A percentile compares a stretch with the other conserved stretches of the same genome.
Evolutionary conservation across 352 stramenopile genomes (phyloP).

Genomic region (Phytophthora quininea): DNA sequence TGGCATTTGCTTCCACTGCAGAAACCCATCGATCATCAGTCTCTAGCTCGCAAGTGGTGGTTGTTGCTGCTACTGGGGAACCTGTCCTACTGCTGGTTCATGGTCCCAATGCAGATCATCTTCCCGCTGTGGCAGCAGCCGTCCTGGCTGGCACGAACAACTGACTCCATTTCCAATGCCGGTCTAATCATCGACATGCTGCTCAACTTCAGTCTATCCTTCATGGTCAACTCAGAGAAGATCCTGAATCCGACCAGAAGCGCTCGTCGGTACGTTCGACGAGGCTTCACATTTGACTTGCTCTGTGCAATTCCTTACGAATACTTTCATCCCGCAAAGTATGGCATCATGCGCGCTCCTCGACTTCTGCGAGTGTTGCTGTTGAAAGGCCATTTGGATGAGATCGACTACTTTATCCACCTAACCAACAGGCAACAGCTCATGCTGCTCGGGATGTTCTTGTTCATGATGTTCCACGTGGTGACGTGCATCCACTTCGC

Average conservation of each 20-base stretch:
- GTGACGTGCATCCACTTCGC: constrained; percentile 41
- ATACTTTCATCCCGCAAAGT: constrained; percentile 27
- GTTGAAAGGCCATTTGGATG: constrained; percentile 33
- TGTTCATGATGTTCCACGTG: constrained; percentile 36
- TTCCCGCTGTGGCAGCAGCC: constrained; percentile 31
- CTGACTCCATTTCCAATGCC: constrained; percentile 39
- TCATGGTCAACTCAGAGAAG: constrained; percentile 31
- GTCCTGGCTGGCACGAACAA: constrained; percentile 19
- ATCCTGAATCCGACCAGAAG: constrained; percentile 28
- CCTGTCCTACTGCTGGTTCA: constrained; percentile 55
- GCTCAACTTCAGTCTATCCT: constrained; percentile 52
- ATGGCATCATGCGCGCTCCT: constrained; percentile 32
- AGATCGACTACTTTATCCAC: constrained; percentile 37
- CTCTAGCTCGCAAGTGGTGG: constrained; percentile 50
- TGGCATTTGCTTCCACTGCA: background rate
- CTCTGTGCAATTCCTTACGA: constrained; percentile 52
- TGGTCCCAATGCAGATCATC: constrained; percentile 48
- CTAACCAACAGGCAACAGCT: constrained; percentile 17
- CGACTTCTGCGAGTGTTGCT: constrained; percentile 41
- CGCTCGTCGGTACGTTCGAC: constrained; percentile 31
- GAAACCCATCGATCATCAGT: constrained; percentile 58
- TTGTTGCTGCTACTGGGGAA: constrained; percentile 39
- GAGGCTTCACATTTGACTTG: constrained; percentile 39
- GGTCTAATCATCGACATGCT: constrained; percentile 53
- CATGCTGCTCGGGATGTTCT: constrained; percentile 10